Base-by-base conservation (phyloP, 257 asterid genomes). In the Solanum chiquidenum region DNA sequence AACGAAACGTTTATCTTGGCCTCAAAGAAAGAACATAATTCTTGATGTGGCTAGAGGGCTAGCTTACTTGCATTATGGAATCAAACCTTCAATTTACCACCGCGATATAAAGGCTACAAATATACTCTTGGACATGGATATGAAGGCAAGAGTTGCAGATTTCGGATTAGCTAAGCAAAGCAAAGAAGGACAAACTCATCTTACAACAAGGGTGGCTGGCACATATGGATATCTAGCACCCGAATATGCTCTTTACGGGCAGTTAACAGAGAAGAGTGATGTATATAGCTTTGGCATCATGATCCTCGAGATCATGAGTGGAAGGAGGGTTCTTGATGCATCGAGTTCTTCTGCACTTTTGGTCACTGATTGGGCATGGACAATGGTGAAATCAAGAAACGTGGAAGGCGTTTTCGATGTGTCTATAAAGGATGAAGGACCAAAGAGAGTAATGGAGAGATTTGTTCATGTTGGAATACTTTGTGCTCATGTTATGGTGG, bases 291-390 rank as follows among this genome's bases (percentile, higher is more conserved):
- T 91, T 37, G 96, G 95, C 1, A 82, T 93, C 0, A 64, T 94
- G 90, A 90, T 93, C 64, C 94, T 94, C 9, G 95, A 92, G 91
- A 89, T 86, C 52, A 93, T 93, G 95, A 93, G 96, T 29, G 91
- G 95, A 1, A 87, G 95, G 68, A 90, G 90, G 85, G 96, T 88
- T 71, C 92, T 94, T 20, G 94, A 91, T 68, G 86, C 94, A 44
- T 74, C 93, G 0, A 89, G 85, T 34, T 46, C 92, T 29, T 82
- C 91, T 10, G 68, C 86, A 27, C 72, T 91, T 29, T 29, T 94
- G 92, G 91, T 94, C 90, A 90, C 95, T 2, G 95, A 94, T 18
- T 94, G 96, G 96, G 95, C 91, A 8, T 94, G 95, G 94, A 87
- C 68, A 25, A 90, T 88, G 7, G 62, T 90, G 87, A 93, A 88